These are phyloP conservation scores for Waitea zeae DNA, from an alignment of 1,284 basidiomycete species.

Conservation along the genomic window DNA sequence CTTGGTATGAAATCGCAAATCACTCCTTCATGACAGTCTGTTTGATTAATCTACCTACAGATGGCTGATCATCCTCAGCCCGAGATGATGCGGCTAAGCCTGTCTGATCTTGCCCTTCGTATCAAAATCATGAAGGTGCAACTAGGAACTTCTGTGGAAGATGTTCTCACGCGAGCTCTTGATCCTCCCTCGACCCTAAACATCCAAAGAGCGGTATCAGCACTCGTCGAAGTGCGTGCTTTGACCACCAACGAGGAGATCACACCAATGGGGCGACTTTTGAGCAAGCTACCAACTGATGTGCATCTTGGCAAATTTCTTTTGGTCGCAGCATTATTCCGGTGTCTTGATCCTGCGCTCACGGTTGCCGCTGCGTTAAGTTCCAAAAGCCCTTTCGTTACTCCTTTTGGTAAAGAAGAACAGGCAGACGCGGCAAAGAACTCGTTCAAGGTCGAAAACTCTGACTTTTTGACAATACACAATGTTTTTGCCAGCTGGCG, in stretches of 20 bases:
- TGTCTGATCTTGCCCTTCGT: constrained; percentile 87
- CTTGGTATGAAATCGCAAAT: neutral
- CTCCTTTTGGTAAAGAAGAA: constrained; percentile 77
- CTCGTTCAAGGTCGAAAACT: constrained; percentile 68
- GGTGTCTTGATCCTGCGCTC: constrained; percentile 87
- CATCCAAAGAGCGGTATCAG: constrained; percentile 81
- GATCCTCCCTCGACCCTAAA: constrained; percentile 84
- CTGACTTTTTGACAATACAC: constrained; percentile 92
- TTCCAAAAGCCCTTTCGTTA: constrained; percentile 85
- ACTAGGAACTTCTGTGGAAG: constrained; percentile 78
- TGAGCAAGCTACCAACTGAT: constrained; percentile 90
- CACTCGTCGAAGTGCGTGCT: constrained; percentile 85
- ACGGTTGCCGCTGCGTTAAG: constrained; percentile 91
- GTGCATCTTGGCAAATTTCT: constrained; percentile 95
- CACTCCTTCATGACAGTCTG: neutral
- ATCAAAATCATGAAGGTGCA: constrained; percentile 96
- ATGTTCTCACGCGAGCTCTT: constrained; percentile 75
- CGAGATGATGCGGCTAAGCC: constrained; percentile 88
- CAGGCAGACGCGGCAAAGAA: constrained; percentile 76
- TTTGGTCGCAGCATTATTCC: constrained; percentile 72
- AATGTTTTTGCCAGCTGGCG: constrained; percentile 87
- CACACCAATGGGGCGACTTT: constrained; percentile 82
- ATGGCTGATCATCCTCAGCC: constrained; percentile 87
- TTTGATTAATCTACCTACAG: no score
- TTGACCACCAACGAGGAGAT: constrained; percentile 82